Base-by-base conservation (phyloP, 257 asterid species). In the Nicotiana obtusifolia region DNA sequence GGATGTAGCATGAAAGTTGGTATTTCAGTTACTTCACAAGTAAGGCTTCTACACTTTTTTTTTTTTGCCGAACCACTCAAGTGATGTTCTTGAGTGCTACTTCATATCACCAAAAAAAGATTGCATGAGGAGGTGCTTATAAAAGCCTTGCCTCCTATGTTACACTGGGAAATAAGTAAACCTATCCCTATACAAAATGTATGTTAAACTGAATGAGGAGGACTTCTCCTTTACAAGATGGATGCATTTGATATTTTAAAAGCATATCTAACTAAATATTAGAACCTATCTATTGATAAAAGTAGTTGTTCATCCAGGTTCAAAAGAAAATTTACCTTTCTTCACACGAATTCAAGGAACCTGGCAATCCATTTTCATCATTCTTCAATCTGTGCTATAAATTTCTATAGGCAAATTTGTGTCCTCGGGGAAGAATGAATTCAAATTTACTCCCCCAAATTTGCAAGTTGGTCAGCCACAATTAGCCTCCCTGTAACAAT, bases 1-100 rank as follows among this genome's bases (percentile, higher is more conserved):
- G 98, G 90, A 82, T 88, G 95, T 61, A 89, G 93, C 87, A 80
- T 81, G 77, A 89, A 90, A 93, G 97, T 95, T 60, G 87, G 92
- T 87, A 8, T 79, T 73, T 22, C 81, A 80, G 77, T 71, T 80
- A 80, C 60, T 64, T 64, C 44, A 65, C 69, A 35, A 67, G 78
- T 68, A 81, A 33, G 54, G 62, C 47, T 67, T 37, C 28, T 44
- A 54, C 26, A 20, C 57, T n/a, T 13, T 0, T n/a, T 49, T 49
- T 67, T 60, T 44, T 5, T 13, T 11, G 35, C 59, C 41, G 15
- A 35, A 62, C 19, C 30, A 47, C 17, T 20, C 33, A 4, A 44
- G 17, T 49, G 30, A 35, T 47, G 35, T 49, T 44, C 44, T 10
- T 35, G n/a, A 26, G 26, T 82, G 78, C 41, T 28, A 22, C 26